Base-by-base conservation (phyloP, 345 rosid genomes). In the Lepidium sativum region DNA sequence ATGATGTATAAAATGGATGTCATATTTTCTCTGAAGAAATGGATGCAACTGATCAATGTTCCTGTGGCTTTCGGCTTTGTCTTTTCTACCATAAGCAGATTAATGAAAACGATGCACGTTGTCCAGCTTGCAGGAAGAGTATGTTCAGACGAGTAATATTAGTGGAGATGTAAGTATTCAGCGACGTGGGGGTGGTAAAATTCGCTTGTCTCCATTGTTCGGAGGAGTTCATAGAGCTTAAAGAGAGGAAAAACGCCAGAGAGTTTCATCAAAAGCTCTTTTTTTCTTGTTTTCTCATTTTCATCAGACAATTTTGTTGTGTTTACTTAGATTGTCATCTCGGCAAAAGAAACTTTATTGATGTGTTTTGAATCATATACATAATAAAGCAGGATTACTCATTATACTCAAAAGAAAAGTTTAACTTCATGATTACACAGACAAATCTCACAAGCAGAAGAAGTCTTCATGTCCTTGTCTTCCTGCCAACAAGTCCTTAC, bases 31-130 rank as follows among this genome's bases (percentile, higher is more conserved):
- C 29, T 62, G 79, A 81, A 35, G 72, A 34, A 33, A 68, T 81
- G 75, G 85, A 81, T 59, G 33, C 5, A 23, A 79, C 83, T 63
- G 21, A 60, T 8, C 78, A 78, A 54, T 81, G 86, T 63, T 34
- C 60, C 44, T 81, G 85, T 38, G 78, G 83, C 31, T 79, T 71
- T 54, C 61, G 6, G 20, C 68, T 79, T 1, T 81, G 86, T 69
- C 81, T 81, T 29, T 79, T 77, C 63, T 81, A 81, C 58, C 71
- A 79, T 71, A 63, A 77, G 8, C 57, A 67, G 63, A 78, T 80
- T 68, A 68, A 44, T 6, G 78, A 78, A 48, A 60, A 45, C 32
- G 73, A 82, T 37, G 80, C 63, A 9, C 67, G 74, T 27, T 80
- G 82, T 54, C 83, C 82, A 50, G 43, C 51, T 32, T 80, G 86